These are phyloP conservation scores for Pyrenophora seminiperda DNA, from an alignment of 2,329 filamentous ascomycete species.

Conservation along the genomic window DNA sequence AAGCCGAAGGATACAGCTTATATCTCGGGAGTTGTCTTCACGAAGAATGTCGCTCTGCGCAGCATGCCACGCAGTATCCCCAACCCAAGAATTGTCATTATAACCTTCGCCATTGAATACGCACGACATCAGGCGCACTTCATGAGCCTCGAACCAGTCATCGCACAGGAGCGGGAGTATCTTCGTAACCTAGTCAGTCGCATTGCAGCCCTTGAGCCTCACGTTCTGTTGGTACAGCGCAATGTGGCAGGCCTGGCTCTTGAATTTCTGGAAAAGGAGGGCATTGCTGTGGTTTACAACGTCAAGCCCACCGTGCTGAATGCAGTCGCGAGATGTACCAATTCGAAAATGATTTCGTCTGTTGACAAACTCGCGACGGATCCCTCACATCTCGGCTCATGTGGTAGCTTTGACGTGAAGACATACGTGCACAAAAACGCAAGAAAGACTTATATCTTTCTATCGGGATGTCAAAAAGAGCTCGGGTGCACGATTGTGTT, in stretches of 20 bases:
- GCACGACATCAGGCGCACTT: slow-evolving; percentile 92
- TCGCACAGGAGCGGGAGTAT: slow-evolving; percentile 95
- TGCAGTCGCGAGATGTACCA: slow-evolving; percentile 88
- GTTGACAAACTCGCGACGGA: slow-evolving; percentile 87
- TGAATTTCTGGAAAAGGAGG: slow-evolving; percentile 83
- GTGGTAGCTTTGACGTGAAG: slow-evolving; percentile 89
- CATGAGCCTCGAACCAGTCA: slow-evolving; percentile 96
- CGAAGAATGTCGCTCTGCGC: slow-evolving; percentile 94
- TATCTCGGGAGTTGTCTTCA: slow-evolving; percentile 94
- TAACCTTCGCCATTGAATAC: slow-evolving; percentile 96
- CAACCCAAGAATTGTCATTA: slow-evolving; percentile 85
- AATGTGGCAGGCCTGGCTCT: slow-evolving; percentile 90
- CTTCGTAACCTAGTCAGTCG: slow-evolving; percentile 88
- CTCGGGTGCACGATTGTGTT: slow-evolving; percentile 94
- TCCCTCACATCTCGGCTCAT: slow-evolving; percentile 75
- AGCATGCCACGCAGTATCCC: slow-evolving; percentile 89
- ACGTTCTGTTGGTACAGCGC: slow-evolving; percentile 88
- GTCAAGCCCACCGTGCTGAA: slow-evolving; percentile 96
- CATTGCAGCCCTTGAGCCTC: slow-evolving; percentile 83
- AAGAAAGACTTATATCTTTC: slow-evolving; percentile 94
- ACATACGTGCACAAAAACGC: slow-evolving; percentile 85
- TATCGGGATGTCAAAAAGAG: slow-evolving; percentile 87
- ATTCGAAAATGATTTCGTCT: slow-evolving; percentile 90
- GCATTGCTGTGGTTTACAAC: slow-evolving; percentile 93
- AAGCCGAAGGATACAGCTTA: slow-evolving; percentile 92